phyloP scores from a whole-genome alignment of 23 red algal genomes.

The Chondrus crispus region DNA sequence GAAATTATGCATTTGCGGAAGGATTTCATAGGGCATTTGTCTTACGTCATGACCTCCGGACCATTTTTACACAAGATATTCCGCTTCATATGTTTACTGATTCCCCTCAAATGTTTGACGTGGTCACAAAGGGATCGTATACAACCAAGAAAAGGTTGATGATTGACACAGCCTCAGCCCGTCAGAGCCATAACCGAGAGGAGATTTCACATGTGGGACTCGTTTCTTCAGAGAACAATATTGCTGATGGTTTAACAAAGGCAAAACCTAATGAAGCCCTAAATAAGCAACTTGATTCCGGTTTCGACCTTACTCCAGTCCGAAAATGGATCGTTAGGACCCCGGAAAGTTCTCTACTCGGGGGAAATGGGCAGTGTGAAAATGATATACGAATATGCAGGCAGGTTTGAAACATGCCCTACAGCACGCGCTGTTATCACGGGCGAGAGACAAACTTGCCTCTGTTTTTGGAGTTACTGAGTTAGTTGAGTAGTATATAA shows the following conservation, averaged over 20 bases:
- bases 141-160: not conserved
- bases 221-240: not conserved
- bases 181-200: not conserved
- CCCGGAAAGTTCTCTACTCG: no score
- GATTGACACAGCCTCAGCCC: not conserved
- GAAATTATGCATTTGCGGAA: conserved; percentile 2
- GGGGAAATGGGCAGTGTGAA: no score
- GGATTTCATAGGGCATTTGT: not conserved
- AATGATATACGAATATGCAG: no score
- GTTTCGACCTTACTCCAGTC: no score
- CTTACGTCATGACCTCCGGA: not conserved
- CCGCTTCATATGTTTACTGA: not conserved
- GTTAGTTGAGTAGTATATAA: no score
- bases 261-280: not conserved
- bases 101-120: not conserved
- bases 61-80: not conserved
- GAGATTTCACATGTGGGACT: not conserved
- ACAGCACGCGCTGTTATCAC: no score
- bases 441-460: no score
- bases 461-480: no score
- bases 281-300: no score
- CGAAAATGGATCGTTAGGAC: no score
- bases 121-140: not conserved
- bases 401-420: no score
- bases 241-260: conserved; percentile 8